Evolutionary conservation across 805 yeast genomes (phyloP).

Genomic region (Candida golubevii): DNA sequence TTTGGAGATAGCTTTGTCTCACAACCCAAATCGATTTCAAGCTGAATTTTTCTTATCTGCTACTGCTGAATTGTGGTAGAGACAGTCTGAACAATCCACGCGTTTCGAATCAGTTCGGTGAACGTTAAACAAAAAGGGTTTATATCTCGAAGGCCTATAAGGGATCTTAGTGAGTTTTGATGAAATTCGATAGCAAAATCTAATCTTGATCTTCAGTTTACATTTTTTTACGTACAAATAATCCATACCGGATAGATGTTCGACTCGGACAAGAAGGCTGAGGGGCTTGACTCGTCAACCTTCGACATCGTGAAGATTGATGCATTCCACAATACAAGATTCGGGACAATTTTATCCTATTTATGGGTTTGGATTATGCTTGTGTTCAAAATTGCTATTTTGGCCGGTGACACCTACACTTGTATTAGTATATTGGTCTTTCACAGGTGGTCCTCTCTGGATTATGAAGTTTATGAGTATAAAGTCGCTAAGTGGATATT

Average conservation of each 20-base stretch:
- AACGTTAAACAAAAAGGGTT: too few species aligned
- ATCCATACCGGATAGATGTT: conserved; percentile 5
- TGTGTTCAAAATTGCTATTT: conserved; percentile 47
- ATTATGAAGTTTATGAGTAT: conserved; percentile 44
- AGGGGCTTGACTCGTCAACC: conserved; percentile 33
- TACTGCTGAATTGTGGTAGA: too few species aligned
- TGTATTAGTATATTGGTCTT: conserved; percentile 69
- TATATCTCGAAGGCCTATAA: too few species aligned
- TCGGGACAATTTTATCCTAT: conserved; percentile 44
- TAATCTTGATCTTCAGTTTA: neutral
- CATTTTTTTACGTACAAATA: too few species aligned
- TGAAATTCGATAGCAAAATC: too few species aligned
- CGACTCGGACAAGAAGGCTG: conserved; percentile 10
- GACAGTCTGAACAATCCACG: too few species aligned
- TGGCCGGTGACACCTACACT: conserved; percentile 74
- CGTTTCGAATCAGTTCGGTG: too few species aligned
- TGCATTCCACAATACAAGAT: conserved; percentile 42
- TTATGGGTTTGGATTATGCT: conserved; percentile 41
- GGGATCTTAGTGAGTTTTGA: too few species aligned
- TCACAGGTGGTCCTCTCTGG: conserved; percentile 60
- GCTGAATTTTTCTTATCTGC: too few species aligned
- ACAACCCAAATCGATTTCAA: too few species aligned
- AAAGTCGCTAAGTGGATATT: conserved; percentile 65
- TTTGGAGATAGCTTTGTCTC: too few species aligned
- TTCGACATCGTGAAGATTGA: conserved; percentile 48